phyloP scores from a whole-genome alignment of 1,139 yeast species.

The Yamadazyma conglobata region DNA sequence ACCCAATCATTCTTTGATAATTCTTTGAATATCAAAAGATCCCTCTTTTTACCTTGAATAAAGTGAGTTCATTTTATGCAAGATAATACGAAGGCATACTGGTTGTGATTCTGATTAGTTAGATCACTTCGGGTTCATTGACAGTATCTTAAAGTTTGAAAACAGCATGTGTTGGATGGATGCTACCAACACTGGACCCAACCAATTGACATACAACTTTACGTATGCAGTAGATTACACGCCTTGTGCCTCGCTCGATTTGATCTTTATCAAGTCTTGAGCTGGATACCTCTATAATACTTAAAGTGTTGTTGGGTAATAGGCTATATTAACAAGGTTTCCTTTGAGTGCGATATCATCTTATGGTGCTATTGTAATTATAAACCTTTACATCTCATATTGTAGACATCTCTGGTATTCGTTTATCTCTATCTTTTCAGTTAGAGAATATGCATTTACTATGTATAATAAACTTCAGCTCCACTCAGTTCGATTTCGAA shows the following conservation, averaged over 20 bases:
- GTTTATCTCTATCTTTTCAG: no score
- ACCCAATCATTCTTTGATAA: constrained; percentile 23
- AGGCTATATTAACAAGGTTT: constrained; percentile 61
- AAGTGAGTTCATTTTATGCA: constrained; percentile 16
- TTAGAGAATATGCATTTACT: no score
- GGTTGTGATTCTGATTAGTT: no score
- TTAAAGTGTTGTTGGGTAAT: constrained; percentile 32
- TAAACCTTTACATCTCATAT: constrained; percentile 49
- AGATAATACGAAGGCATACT: no score
- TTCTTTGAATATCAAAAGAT: constrained; percentile 31
- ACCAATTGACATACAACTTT: no score
- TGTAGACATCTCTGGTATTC: not conserved
- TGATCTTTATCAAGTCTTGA: constrained; percentile 43
- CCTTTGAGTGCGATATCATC: constrained; percentile 78
- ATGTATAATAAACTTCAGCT: no score
- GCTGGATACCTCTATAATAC: constrained; percentile 43
- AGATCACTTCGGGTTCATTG: no score
- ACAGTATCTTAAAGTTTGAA: no score
- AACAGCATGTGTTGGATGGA: no score
- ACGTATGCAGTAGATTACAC: no score
- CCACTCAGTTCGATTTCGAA: not conserved
- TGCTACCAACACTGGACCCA: no score
- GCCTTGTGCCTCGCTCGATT: constrained; percentile 75
- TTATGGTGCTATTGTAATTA: constrained; percentile 69
- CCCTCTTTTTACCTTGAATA: constrained; percentile 10